A percentile compares a stretch with the other conserved stretches of the same genome.
Evolutionary conservation across 495 filamentous ascomycete genomes (phyloP).

Genomic region (Podospora pseudocomata): DNA sequence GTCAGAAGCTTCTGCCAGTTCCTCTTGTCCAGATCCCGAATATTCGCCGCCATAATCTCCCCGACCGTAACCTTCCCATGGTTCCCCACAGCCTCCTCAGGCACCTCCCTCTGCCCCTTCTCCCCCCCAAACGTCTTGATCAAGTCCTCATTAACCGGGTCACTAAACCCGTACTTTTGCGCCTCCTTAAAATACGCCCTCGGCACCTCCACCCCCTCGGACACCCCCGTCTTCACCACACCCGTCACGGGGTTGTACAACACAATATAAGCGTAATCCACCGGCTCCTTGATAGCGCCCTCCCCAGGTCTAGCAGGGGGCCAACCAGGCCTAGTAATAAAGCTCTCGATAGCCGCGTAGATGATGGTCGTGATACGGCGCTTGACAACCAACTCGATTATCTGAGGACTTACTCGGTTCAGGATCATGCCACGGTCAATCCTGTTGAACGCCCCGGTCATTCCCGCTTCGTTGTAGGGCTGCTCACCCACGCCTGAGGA

Average conservation of each 20-base stretch:
- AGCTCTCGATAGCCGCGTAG: constrained; percentile 21
- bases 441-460: constrained; percentile 18
- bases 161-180: constrained; percentile 18
- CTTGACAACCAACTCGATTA: neutral
- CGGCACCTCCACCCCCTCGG: constrained; percentile 18
- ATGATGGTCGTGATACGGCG: constrained; percentile 5
- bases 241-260: constrained; percentile 15
- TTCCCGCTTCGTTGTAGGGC: constrained; percentile 19
- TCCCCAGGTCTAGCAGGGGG: neutral
- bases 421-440: constrained; percentile 2
- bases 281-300: neutral
- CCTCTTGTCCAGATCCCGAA: constrained; percentile 16
- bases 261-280: constrained; percentile 23
- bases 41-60: constrained; percentile 8
- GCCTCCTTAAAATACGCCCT: constrained; percentile 14
- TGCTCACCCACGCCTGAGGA: constrained; percentile 26
- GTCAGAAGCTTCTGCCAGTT: constrained; percentile 23
- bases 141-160: neutral
- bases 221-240: constrained; percentile 7
- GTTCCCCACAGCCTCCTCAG: neutral
- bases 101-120: neutral
- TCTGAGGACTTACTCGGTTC: too few relatives aligned
- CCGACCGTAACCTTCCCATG: constrained; percentile 22
- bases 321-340: constrained; percentile 1
- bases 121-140: neutral